Evolutionary conservation across 2,329 filamentous ascomycete species (phyloP).

Genomic region (Trichoderma sp.): DNA sequence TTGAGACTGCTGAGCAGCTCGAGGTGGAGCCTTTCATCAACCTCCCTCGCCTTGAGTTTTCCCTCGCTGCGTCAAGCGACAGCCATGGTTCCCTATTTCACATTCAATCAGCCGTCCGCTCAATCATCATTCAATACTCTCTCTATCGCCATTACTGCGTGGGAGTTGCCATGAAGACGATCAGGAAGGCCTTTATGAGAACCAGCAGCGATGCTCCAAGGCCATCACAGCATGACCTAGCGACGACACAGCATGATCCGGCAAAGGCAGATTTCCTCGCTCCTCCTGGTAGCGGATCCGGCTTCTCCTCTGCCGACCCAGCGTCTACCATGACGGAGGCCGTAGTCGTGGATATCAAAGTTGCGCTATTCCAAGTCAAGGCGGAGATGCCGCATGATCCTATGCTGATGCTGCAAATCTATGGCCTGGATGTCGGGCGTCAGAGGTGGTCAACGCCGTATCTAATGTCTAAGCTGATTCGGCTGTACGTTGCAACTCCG

Average conservation of each 20-base stretch:
- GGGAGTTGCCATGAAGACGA: slow-evolving; percentile 75
- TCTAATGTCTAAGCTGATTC: slow-evolving; percentile 71
- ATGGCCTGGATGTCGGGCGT: slow-evolving; percentile 76
- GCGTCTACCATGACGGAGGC: slow-evolving; percentile 59
- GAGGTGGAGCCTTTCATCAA: slow-evolving; percentile 84
- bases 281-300: slow-evolving; percentile 39
- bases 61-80: slow-evolving; percentile 82
- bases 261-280: slow-evolving; percentile 40
- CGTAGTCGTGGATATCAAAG: slow-evolving; percentile 78
- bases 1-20: slow-evolving; percentile 82
- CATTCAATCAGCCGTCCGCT: slow-evolving; percentile 77
- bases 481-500: slow-evolving; percentile 87
- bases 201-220: slow-evolving; percentile 47
- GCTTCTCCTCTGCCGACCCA: slow-evolving; percentile 34
- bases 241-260: slow-evolving; percentile 34
- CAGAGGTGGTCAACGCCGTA: slow-evolving; percentile 89
- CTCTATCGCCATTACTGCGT: slow-evolving; percentile 91
- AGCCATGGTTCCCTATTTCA: slow-evolving; percentile 86
- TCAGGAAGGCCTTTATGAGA: slow-evolving; percentile 68
- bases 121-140: slow-evolving; percentile 83
- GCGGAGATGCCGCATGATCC: slow-evolving; percentile 86
- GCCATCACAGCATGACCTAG: slow-evolving; percentile 37
- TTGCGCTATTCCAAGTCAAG: slow-evolving; percentile 82
- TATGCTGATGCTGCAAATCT: slow-evolving; percentile 86
- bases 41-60: slow-evolving; percentile 83